Conservation (phyloP, 495 filamentous ascomycete genomes). For the Aspergillus heteromorphus region DNA sequence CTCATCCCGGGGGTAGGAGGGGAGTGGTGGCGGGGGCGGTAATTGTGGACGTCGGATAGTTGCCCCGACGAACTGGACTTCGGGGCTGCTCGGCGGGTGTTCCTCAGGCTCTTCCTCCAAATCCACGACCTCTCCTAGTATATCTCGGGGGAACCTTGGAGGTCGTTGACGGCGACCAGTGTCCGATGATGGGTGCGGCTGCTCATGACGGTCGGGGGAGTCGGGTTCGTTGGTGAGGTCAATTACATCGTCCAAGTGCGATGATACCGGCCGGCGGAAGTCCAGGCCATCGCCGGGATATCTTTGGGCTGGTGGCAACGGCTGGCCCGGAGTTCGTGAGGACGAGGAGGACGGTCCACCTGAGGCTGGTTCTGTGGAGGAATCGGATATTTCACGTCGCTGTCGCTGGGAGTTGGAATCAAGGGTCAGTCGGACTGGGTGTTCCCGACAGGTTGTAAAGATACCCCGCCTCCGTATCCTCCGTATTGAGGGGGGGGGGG, state of each 20-base stretch:
- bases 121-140: conserved; percentile 33
- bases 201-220: conserved; percentile 21
- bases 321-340: conserved; percentile 12
- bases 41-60: conserved; percentile 15
- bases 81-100: conserved; percentile 29
- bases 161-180: conserved; percentile 13
- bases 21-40: conserved; percentile 1
- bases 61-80: conserved; percentile 35
- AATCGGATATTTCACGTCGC: conserved; percentile 35
- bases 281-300: conserved; percentile 47
- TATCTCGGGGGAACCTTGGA: conserved; percentile 31
- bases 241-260: conserved; percentile 40
- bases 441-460: neutral
- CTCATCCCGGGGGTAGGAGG: no score
- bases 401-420: conserved; percentile 25
- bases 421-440: neutral
- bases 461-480: conserved; percentile 19
- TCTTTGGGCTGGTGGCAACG: conserved; percentile 24
- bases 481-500: conserved; percentile 5
- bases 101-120: conserved; percentile 23
- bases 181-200: neutral
- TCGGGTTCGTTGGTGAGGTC: conserved; percentile 52
- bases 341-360: conserved; percentile 19
- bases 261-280: conserved; percentile 38
- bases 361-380: conserved; percentile 12